A percentile compares a stretch with the other conserved stretches of the same genome.
Evolutionary conservation across 176 grass and related monocot genomes (phyloP).

Genomic region (Lolium multiflorum): DNA sequence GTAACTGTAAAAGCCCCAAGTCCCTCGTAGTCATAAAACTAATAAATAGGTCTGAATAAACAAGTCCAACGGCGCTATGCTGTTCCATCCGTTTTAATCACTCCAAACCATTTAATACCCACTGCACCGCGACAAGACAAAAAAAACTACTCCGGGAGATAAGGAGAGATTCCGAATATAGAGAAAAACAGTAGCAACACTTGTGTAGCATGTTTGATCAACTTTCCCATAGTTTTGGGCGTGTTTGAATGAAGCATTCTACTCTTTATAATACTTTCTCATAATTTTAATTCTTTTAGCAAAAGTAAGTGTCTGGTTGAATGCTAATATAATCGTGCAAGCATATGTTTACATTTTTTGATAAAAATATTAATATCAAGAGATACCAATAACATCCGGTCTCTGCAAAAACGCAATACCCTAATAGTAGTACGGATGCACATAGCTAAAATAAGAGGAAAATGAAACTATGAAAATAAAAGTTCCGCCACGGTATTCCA

Average conservation of each 20-base stretch:
- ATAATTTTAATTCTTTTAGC: too few species aligned
- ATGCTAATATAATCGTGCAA: too few species aligned
- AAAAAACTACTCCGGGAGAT: not conserved
- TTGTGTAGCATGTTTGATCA: not conserved
- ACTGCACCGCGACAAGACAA: not conserved
- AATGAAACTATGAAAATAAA: too few species aligned
- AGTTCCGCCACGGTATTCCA: too few species aligned
- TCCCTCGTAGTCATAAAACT: constrained; percentile 55
- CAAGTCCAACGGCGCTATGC: constrained; percentile 35
- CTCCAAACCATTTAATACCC: constrained; percentile 20
- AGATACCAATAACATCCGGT: too few species aligned
- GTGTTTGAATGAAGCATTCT: not conserved
- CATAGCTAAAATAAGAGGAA: too few species aligned
- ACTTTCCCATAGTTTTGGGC: not conserved
- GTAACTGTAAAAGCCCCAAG: constrained; percentile 47
- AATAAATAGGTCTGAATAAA: constrained; percentile 39
- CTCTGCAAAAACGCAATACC: too few species aligned
- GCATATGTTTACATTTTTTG: too few species aligned
- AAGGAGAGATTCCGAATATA: constrained; percentile 10
- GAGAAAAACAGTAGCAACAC: constrained; percentile 13
- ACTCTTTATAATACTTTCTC: not conserved
- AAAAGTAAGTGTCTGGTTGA: not conserved
- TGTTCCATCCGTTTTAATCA: constrained; percentile 20
- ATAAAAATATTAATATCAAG: too few species aligned
- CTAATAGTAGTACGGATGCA: too few species aligned